phyloP scores from a whole-genome alignment of 2,329 filamentous ascomycete species.

The Fusarium equiseti region DNA sequence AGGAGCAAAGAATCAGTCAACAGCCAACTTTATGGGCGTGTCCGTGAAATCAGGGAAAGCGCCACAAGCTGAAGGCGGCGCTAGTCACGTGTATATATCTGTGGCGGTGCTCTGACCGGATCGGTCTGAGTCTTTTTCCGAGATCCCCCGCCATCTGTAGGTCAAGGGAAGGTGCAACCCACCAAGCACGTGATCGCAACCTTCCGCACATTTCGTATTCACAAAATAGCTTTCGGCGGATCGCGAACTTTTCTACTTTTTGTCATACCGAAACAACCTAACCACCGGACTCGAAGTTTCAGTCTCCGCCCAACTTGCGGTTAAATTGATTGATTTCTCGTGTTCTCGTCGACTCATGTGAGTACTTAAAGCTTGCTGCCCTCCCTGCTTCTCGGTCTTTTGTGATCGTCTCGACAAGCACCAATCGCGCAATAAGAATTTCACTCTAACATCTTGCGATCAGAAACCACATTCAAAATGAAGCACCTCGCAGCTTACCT shows the following conservation, averaged over 20 bases:
- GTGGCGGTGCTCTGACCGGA: constrained; percentile 42
- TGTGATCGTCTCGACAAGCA: constrained; percentile 15
- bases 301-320: constrained; percentile 98
- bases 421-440: constrained; percentile 25
- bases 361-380: constrained; percentile 47
- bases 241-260: constrained; percentile 50
- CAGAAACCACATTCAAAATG: constrained; percentile 77
- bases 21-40: constrained; percentile 46
- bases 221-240: constrained; percentile 35
- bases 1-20: constrained; percentile 45
- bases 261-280: constrained; percentile 50
- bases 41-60: constrained; percentile 43
- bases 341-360: constrained; percentile 69
- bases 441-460: constrained; percentile 31
- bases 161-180: constrained; percentile 15
- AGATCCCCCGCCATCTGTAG: constrained; percentile 28
- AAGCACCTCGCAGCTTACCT: constrained; percentile 99
- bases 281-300: constrained; percentile 86
- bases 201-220: background rate
- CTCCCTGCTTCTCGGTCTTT: background rate
- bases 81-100: background rate
- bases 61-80: constrained; percentile 40
- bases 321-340: constrained; percentile 99
- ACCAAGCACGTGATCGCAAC: constrained; percentile 6
- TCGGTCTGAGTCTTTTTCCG: constrained; percentile 31